Evolutionary conservation across 2,329 filamentous ascomycete species (phyloP).

Genomic region (Neurospora sp.): DNA sequence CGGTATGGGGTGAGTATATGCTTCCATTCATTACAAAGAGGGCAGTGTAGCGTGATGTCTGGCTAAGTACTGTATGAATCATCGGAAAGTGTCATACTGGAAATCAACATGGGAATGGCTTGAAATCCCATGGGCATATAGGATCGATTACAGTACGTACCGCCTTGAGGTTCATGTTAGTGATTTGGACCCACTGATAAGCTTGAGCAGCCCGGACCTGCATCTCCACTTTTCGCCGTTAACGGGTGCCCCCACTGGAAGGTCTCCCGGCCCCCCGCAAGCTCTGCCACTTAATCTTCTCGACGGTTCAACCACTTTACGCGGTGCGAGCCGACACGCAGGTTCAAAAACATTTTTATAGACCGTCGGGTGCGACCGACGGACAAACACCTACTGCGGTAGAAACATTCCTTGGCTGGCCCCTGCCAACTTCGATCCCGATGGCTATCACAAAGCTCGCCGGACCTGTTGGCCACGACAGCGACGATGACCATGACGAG

Average conservation of each 20-base stretch:
- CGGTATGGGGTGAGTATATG: background rate
- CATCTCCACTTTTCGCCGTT: background rate
- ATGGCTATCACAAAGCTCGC: conserved; percentile 15
- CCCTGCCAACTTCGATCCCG: background rate
- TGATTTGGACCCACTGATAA: background rate
- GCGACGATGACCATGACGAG: conserved; percentile 1
- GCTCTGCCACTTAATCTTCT: background rate
- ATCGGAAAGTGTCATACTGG: background rate
- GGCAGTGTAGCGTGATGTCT: background rate
- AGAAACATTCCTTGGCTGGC: background rate
- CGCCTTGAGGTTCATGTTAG: background rate
- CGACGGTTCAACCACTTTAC: background rate
- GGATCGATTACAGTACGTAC: background rate
- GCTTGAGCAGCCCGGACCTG: background rate
- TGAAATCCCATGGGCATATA: background rate
- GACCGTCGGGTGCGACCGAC: background rate
- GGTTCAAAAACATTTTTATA: background rate
- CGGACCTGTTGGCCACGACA: conserved; percentile 1
- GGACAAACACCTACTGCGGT: background rate
- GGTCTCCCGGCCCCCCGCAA: background rate
- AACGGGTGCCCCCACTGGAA: background rate
- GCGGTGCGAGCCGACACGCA: background rate
- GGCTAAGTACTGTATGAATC: background rate
- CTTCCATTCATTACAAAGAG: background rate
- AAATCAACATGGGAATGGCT: background rate